Base-by-base conservation (phyloP, 2,329 filamentous ascomycete species). In the Leptographium radiaticola region DNA sequence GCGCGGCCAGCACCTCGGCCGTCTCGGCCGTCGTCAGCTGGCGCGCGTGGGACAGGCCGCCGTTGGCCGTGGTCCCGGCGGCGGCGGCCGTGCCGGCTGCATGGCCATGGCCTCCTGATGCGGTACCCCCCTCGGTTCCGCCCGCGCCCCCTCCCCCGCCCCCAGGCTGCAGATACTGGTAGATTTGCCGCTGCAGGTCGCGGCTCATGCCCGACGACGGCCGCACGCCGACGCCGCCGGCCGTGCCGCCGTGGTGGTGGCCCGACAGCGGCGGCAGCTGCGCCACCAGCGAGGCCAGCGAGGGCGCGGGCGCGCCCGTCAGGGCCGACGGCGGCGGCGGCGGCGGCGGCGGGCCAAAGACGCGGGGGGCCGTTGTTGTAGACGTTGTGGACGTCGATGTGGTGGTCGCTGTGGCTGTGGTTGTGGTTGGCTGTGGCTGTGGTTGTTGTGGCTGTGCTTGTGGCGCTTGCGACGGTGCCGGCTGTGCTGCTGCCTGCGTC, bases 311-410 rank as follows among this genome's bases (percentile, higher is more conserved):
- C n/a, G n/a, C n/a, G n/a, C n/a, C n/a, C n/a, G n/a, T n/a, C n/a
- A n/a, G n/a, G n/a, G n/a, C n/a, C n/a, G n/a, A 42, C 8, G 57
- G 48, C 15, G 56, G 44, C 12, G 53, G 56, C 9, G 57, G 57
- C 42, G 58, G 57, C 16, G 58, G 58, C 42, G 58, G 57, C 13
- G 57, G 58, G 11, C 58, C 58, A 51, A 56, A 60, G 20, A 60
- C 58, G 11, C 55, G 58, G 0, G 57, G 58, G 5, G 55, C 47
- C 2, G 49, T 9, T 8, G 34, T 10, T 16, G 48, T 18, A 16
- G 47, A 6, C 10, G 45, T 40, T 50, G 47, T 33, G 6, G 38
- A n/a, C 36, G n/a, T n/a, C n/a, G n/a, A n/a, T n/a, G n/a, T n/a
- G n/a, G n/a, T n/a, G 34, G 40, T n/a, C 43, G 43, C 15, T 53